Evolutionary conservation across 2,329 filamentous ascomycete genomes (phyloP), one percentile per base, ranked within the genome.

Genomic region (Hawksworthiomyces lignivorus): DNA sequence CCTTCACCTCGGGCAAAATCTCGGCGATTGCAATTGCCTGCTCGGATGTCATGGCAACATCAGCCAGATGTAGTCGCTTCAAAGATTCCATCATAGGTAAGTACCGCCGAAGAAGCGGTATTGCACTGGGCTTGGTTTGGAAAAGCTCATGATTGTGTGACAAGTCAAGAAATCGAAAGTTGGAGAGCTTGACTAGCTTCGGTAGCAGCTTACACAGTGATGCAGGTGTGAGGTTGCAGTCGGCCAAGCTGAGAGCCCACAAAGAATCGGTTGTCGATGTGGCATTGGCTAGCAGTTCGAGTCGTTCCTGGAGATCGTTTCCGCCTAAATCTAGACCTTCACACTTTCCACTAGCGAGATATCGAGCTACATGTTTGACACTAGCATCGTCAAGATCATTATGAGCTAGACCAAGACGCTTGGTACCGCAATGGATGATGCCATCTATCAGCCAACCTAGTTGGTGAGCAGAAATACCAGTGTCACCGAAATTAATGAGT

Each of bases 1-100:
- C 77, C 30, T 75, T 77, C 38, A 84, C 80, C 59, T 98, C 92
- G 0, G 92, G 88, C 7, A 97, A 65, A 26, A 97, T 80, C 59
- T 98, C 92, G 3, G 89, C 86, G 12, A 97, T 69, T 7, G 87
- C 85, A 57, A 97, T 97, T 7, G 83, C 86, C 62, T 97, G 88
- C 54, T 92, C 87, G 1, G 90, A 74, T 3, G 79, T 83, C 68
- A 98, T 77, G 30, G 82, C 80, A 18, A 94, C 87, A 62, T 95
- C 86, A 17, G 80, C 76, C 4, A 98, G 72, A 59, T 97, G 89
- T 45, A 98, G 77, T 14, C 92, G 79, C 59, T 89, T 94, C 22
- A 98, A 62, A 4, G 73, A 69, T 22, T 73, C 68, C 65, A 97
- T 75, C 59, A 87, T 82, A 4, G 90, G 89, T 43, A 97, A 69